Base-by-base conservation (phyloP, 1,139 yeast species). In the Lodderomyces metapsilosis region DNA sequence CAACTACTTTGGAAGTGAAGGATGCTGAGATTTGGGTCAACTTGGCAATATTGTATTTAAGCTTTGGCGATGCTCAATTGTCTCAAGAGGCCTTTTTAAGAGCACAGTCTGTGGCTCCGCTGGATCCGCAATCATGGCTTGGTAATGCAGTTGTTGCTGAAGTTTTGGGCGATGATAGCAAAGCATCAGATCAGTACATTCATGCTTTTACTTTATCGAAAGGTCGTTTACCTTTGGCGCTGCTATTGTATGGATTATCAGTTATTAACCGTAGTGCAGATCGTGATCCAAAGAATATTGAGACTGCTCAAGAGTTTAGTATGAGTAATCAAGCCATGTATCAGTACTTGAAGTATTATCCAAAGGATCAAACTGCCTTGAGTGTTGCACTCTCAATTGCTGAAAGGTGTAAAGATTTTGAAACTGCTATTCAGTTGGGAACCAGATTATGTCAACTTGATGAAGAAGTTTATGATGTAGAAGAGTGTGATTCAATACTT, bases 71-170 rank as follows among this genome's bases (percentile, higher is more conserved):
- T 56, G 53, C 72, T 5, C 82, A 78, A 40, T 73, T 92, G 35
- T 94, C 98, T 0, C 74, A 76, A 39, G 83, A 84, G 47, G 82
- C 95, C 0, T 81, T 86, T 48, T 66, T 74, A 37, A 76, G 88
- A 50, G 84, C 95, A 0, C 94, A 88, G 51, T 81, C 95, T 13
- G 69, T 87, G 9, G 85, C 92, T 2, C 97, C 98, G 1, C 85
- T 82, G 40, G 76, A 74, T 43, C 72, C 87, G 0, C 70, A 71
- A n/a, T 78, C 96, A 0, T 92, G 98, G 98, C 60, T 87, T 31
- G 96, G 96, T 1, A 80, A 84, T 55, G 98, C 96, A 0, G 61
- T 91, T 27, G 66, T 85, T 0, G 75, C 82, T 1, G 78, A 79
- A 43, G 76, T 76, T 1, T 54, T 62, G n/a, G 92, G 89, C 1